Base-by-base conservation (phyloP, 23 red algal species). In the Gracilaria gracilis region DNA sequence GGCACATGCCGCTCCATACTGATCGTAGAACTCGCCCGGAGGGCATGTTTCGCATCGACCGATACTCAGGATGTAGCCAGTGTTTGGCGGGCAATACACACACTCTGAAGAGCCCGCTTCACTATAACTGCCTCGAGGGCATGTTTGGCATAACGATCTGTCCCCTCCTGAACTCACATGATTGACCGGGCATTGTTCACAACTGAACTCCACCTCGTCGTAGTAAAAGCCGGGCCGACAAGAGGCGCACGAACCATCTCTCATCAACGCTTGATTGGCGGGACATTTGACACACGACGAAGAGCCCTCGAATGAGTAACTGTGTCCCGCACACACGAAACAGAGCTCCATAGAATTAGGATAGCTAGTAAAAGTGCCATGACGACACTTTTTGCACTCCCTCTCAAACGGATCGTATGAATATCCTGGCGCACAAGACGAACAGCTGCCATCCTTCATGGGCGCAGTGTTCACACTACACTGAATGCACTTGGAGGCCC, bases 161-260 rank as follows among this genome's bases (percentile, higher is more conserved):
- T 48, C 72, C 9, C 72, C 72, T 9, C 72, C 72, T 11, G 23
- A 0, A 50, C 72, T 77, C 4, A 77, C 25, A 35, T 77, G 72
- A 34, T 77, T 77, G 12, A 31, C 40, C 39, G 72, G 39, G 46
- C 72, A 77, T 34, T 50, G 38, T 9, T 14, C 72, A 25, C 72
- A 77, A 0, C 27, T 31, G 28, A 77, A 77, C 39, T 46, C 21
- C n/a, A 11, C 12, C 3, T 77, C 40, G 11, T 82, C 79, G 38
- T 82, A 82, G 54, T 62, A 82, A 40, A 31, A 65, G 29, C 79
- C 79, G 0, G 79, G 21, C 21, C 36, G 17, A 38, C 79, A 82
- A 2, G 79, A 20, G 23, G 54, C 79, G 25, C 79, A 82, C 11
- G 79, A 82, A 9, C 79, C 79, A 62, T 82, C 31, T 16, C 12